A percentile compares a stretch with the other conserved stretches of the same genome.
Conservation (phyloP, 129 eudicot species). For the Calendula officinalis region DNA sequence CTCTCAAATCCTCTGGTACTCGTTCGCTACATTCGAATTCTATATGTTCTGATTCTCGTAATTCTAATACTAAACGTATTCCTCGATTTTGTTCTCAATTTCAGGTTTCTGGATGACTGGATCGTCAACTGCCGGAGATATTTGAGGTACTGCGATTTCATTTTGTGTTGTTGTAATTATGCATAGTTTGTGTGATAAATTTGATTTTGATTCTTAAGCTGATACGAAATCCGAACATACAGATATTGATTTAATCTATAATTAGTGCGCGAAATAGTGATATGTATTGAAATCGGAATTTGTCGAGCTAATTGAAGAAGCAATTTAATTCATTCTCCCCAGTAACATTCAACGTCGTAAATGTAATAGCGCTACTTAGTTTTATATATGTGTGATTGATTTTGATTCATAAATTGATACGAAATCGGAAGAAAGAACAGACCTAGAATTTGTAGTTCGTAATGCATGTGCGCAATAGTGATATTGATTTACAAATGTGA, state of each 20-base stretch:
- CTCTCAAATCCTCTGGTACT: not conserved
- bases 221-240: not conserved
- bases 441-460: conserved; percentile 10
- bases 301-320: no score
- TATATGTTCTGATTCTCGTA: conserved; percentile 1
- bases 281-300: no score
- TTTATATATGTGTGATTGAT: no score
- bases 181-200: not conserved
- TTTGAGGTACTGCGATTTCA: conserved; percentile 19
- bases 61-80: not conserved
- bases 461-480: not conserved
- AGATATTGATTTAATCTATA: not conserved
- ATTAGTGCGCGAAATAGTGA: no score
- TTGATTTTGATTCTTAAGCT: conserved; percentile 4
- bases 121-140: conserved; percentile 13
- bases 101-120: not conserved
- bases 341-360: no score
- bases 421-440: not conserved
- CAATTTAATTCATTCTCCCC: no score
- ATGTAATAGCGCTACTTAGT: no score
- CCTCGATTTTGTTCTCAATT: not conserved
- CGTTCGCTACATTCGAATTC: not conserved
- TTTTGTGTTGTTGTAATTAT: not conserved
- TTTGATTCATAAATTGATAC: not conserved
- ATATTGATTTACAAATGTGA: conserved; percentile 6